These are phyloP conservation scores for Talaromyces amestolkiae DNA, from an alignment of 2,329 filamentous ascomycete genomes.

Conservation along the genomic window DNA sequence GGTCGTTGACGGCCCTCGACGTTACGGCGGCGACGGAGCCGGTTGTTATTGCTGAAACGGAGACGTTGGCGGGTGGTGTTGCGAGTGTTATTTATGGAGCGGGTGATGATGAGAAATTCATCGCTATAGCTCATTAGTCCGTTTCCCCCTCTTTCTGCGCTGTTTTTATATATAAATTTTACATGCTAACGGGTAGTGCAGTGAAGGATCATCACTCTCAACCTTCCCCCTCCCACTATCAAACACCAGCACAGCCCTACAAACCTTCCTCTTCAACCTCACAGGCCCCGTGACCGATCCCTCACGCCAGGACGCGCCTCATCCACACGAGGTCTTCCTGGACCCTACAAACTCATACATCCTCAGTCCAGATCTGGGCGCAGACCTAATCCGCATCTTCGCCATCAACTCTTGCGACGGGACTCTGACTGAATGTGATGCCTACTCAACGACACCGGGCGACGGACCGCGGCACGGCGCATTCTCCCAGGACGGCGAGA, in stretches of 20 bases:
- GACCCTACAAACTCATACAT: conserved; percentile 65
- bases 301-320: conserved; percentile 55
- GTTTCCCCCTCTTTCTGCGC: conserved; percentile 17
- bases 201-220: conserved; percentile 33
- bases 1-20: conserved; percentile 22
- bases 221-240: conserved; percentile 33
- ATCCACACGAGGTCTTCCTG: conserved; percentile 63
- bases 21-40: conserved; percentile 20
- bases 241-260: conserved; percentile 24
- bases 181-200: conserved; percentile 21
- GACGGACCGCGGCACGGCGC: conserved; percentile 64
- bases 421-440: conserved; percentile 46
- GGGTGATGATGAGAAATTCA: conserved; percentile 25
- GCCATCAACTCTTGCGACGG: conserved; percentile 47
- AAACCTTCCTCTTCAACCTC: conserved; percentile 44
- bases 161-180: neutral
- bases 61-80: conserved; percentile 33
- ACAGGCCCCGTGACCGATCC: conserved; percentile 34
- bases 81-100: conserved; percentile 34
- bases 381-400: conserved; percentile 62
- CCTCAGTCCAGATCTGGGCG: conserved; percentile 64
- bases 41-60: conserved; percentile 20
- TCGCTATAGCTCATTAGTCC: conserved; percentile 42
- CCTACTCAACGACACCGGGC: conserved; percentile 46
- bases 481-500: conserved; percentile 48